phyloP scores from a whole-genome alignment of 345 rosid species.

The Eucalyptus dawsonii region DNA sequence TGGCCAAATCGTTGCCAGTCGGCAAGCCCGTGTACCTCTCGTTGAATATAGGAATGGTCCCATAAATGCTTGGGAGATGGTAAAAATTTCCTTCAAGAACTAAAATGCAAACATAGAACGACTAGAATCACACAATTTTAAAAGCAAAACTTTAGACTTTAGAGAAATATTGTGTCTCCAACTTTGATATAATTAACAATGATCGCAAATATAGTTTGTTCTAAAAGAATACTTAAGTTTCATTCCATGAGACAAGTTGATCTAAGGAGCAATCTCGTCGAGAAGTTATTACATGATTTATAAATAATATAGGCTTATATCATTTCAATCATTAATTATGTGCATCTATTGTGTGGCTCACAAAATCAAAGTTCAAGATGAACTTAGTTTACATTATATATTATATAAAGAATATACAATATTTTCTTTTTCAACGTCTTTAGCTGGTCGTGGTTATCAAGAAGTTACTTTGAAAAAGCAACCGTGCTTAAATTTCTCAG shows the following conservation, averaged over 20 bases:
- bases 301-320: accelerated
- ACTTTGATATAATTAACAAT: accelerated
- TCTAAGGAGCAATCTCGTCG: not conserved
- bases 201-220: not conserved
- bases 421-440: not conserved
- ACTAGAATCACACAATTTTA: not conserved
- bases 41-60: accelerated
- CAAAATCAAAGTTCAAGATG: not conserved
- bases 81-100: not conserved
- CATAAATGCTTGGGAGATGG: not conserved
- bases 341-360: not conserved
- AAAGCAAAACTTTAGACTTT: not conserved
- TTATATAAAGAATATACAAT: not conserved
- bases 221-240: not conserved
- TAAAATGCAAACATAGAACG: not conserved
- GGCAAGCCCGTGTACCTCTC: not conserved
- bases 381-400: not conserved
- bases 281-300: not conserved
- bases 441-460: not conserved
- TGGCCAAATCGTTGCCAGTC: not conserved
- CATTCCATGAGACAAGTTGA: not conserved
- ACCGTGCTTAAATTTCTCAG: not conserved
- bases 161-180: not conserved
- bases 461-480: not conserved
- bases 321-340: not conserved